Evolutionary conservation across 2,329 filamentous ascomycete species (phyloP), one percentile per base, ranked within the genome.

Genomic region (Ilyonectria sp.): DNA sequence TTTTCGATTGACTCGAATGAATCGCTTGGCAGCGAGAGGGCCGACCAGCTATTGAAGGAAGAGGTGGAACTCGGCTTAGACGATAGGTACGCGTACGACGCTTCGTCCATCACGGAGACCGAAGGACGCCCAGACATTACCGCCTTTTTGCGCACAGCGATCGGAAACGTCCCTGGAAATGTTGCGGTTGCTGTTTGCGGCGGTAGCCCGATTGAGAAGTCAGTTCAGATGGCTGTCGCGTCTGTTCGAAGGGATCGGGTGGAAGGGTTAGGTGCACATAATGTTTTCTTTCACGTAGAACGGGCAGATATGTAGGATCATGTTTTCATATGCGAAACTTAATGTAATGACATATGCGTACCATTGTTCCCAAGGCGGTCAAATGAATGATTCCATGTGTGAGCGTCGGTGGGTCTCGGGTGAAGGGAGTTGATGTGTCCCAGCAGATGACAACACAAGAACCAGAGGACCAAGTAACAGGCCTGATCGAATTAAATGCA

Each of bases 141-240:
- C 6, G 66, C 53, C 0, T 76, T 75, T 6, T 55, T 74, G 9
- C 69, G 55, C 13, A 69, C 35, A 2, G 73, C 72, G 2, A 57
- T 68, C 2, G 70, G 74, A 0, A 67, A 55, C 21, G 44, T 68
- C 5, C 68, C 74, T 0, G 74, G 74, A 0, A 69, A 62, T 31
- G 61, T 75, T 9, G 72, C 52, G 3, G 66, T 76, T 6, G 74
- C 74, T 2, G 72, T 76, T 10, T 76, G 74, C 46, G 74, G 72
- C 2, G 74, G 72, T 0, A 69, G 59, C 17, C 64, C 69, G 8
- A 68, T 76, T 4, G 74, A 76, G 31, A 69, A 53, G 50, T 67
- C 57, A 2, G 74, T 73, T 1, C 65, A 69, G 69, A 68, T 52
- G 31, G 60, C 62, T 11, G 70, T 76, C 44, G 68, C 68, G 1